A percentile compares a stretch with the other conserved stretches of the same genome.
These are phyloP conservation scores for Coniophora puteana DNA, from an alignment of 1,284 basidiomycete genomes.

Conservation along the genomic window DNA sequence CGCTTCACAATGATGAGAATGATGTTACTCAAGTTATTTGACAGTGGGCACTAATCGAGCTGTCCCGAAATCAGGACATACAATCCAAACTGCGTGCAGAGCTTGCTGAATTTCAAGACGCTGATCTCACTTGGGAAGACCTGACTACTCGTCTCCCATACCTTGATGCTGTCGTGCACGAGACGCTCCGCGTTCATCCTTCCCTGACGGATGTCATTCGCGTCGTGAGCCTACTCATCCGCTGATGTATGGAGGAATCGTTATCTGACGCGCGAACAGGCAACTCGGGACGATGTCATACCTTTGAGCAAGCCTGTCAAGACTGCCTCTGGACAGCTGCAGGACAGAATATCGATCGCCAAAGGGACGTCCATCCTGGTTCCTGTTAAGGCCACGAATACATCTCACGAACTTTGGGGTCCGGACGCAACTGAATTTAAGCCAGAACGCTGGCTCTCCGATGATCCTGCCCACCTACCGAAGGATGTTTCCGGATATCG, in stretches of 20 bases:
- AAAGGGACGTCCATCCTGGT: slow-evolving; percentile 39
- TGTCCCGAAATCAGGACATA: slow-evolving; percentile 4
- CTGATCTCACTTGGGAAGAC: slow-evolving; percentile 3
- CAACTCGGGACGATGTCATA: slow-evolving; percentile 45
- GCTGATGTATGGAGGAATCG: slow-evolving; percentile 14
- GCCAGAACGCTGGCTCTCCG: background rate
- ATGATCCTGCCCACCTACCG: slow-evolving; percentile 16
- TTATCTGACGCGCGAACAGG: slow-evolving; percentile 29
- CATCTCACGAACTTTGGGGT: slow-evolving; percentile 42
- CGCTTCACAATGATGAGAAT: background rate
- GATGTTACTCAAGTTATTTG: background rate
- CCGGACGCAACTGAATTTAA: slow-evolving; percentile 23
- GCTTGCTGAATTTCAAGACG: slow-evolving; percentile 1
- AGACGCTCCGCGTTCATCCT: slow-evolving; percentile 1
- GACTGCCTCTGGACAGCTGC: slow-evolving; percentile 26
- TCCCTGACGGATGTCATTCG: background rate
- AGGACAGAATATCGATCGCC: slow-evolving; percentile 34
- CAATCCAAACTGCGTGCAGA: slow-evolving; percentile 17
- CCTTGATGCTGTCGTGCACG: too few species aligned
- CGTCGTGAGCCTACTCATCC: slow-evolving; percentile 13
- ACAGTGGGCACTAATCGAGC: background rate
- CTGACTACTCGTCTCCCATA: background rate
- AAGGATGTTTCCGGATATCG: slow-evolving; percentile 35
- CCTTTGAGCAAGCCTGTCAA: slow-evolving; percentile 38
- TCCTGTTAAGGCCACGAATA: slow-evolving; percentile 36